These are phyloP conservation scores for Brassica balearica DNA, from an alignment of 441 rosid species.

Conservation along the genomic window DNA sequence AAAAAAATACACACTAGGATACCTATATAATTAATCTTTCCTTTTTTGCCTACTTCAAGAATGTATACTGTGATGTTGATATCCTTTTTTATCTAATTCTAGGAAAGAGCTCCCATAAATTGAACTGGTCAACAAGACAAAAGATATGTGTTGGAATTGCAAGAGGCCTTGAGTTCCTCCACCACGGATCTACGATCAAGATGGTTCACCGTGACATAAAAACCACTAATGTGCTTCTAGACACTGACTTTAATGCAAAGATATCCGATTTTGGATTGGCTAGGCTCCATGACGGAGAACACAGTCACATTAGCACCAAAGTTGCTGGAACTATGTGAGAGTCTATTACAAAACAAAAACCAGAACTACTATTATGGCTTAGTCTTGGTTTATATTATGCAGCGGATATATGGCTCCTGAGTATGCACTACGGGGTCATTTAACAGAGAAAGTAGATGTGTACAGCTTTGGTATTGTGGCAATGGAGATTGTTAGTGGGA, in stretches of 20 bases:
- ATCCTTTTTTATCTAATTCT: background rate
- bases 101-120: background rate
- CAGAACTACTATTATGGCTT: background rate
- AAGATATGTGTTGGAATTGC: conserved; percentile 5
- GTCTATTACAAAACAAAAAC: background rate
- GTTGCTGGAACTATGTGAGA: background rate
- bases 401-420: conserved; percentile 5
- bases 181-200: conserved; percentile 1
- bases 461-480: conserved; percentile 1
- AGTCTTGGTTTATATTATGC: background rate
- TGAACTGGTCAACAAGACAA: background rate
- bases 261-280: conserved; percentile 6
- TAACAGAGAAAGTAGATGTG: conserved; percentile 3
- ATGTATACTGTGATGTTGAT: background rate
- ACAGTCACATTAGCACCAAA: background rate
- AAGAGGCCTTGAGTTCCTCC: conserved; percentile 2
- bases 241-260: conserved; percentile 3
- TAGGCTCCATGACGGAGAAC: conserved; percentile 3
- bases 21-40: background rate
- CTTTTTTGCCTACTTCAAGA: background rate
- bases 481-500: conserved; percentile 1
- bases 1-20: background rate
- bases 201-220: conserved; percentile 1
- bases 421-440: background rate
- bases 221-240: conserved; percentile 4